phyloP scores from a whole-genome alignment of 1,139 yeast genomes.

The Spathaspora sp. region DNA sequence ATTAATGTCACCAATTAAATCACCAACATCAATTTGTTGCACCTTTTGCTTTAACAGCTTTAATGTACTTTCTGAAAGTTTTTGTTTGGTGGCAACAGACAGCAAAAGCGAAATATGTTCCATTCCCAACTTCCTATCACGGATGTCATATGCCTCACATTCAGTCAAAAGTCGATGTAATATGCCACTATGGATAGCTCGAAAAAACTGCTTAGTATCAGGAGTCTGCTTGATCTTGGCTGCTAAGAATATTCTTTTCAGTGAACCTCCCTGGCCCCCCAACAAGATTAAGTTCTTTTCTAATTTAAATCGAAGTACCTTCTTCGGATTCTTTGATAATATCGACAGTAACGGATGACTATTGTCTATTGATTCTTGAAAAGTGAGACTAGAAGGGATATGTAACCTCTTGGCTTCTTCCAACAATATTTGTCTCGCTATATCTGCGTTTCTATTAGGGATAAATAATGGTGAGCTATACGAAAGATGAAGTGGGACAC shows the following conservation, averaged over 20 bases:
- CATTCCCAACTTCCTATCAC: not conserved
- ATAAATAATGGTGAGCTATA: not conserved
- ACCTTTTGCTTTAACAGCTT: not conserved
- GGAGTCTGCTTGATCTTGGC: conserved; percentile 2
- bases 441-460: not conserved
- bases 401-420: not conserved
- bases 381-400: not conserved
- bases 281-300: not conserved
- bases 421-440: not conserved
- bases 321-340: conserved; percentile 1
- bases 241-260: conserved; percentile 2
- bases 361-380: not conserved
- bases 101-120: conserved; percentile 10
- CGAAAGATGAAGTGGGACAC: conserved; percentile 10
- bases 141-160: not conserved
- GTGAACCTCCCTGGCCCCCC: not conserved
- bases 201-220: conserved; percentile 1
- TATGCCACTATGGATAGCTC: not conserved
- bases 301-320: not conserved
- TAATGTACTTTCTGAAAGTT: conserved; percentile 2
- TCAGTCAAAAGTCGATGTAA: not conserved
- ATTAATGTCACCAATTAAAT: conserved; percentile 2
- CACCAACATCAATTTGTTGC: conserved; percentile 4
- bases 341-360: not conserved
- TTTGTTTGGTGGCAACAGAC: conserved; percentile 5